phyloP scores from a whole-genome alignment of 1,284 basidiomycete genomes.

The Pseudozyma sp. region DNA sequence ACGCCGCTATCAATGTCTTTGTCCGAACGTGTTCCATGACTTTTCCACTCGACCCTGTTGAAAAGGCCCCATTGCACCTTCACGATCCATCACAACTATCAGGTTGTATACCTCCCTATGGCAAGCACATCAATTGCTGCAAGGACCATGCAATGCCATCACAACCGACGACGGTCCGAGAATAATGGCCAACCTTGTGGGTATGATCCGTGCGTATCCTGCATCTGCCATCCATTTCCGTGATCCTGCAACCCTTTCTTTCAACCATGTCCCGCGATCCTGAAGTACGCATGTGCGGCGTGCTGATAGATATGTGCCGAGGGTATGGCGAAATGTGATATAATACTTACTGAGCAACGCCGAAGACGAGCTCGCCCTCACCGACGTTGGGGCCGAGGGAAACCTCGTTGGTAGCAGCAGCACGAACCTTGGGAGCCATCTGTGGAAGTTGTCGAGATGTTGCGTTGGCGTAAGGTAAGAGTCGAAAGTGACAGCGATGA shows the following conservation, averaged over 20 bases:
- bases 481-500: slow-evolving; percentile 2
- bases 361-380: slow-evolving; percentile 69
- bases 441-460: slow-evolving; percentile 22
- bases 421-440: slow-evolving; percentile 68
- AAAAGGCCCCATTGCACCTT: too few species aligned
- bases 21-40: too few species aligned
- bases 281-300: slow-evolving; percentile 8
- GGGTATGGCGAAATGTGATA: background rate
- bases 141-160: too few species aligned
- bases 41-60: background rate
- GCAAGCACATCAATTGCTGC: too few species aligned
- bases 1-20: background rate
- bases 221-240: background rate
- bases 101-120: too few species aligned
- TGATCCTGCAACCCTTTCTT: too few species aligned
- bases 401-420: slow-evolving; percentile 60
- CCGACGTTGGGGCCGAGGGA: slow-evolving; percentile 68
- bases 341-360: slow-evolving; percentile 66
- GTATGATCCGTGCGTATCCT: too few species aligned
- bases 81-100: too few species aligned
- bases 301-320: slow-evolving; percentile 7
- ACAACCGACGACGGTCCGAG: too few species aligned
- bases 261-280: too few species aligned
- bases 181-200: too few species aligned
- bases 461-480: background rate